Percentiles rank a stretch among this genome's conserved stretches.
Evolutionary conservation across 257 asterid species (phyloP).

Genomic region (Ilex asprella): DNA sequence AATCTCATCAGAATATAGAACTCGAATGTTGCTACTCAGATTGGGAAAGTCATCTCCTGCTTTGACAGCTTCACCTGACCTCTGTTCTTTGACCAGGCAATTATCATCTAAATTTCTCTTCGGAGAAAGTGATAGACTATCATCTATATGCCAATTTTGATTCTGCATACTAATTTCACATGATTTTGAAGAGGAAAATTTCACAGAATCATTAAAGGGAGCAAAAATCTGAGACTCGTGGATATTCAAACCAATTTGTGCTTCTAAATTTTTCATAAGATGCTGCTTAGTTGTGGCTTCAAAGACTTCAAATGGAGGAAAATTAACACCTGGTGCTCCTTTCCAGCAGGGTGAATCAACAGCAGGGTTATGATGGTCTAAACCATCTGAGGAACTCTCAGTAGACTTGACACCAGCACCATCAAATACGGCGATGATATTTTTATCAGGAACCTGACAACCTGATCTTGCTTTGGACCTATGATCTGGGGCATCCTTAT

Average conservation of each 20-base stretch:
- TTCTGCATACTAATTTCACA: constrained; percentile 23
- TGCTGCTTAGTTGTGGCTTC: constrained; percentile 33
- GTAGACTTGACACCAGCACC: constrained; percentile 26
- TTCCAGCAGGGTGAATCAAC: constrained; percentile 99
- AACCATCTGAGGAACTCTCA: constrained; percentile 45
- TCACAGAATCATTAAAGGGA: constrained; percentile 24
- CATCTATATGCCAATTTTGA: constrained; percentile 26
- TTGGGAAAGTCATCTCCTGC: constrained; percentile 18
- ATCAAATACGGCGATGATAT: constrained; percentile 22
- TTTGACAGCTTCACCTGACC: constrained; percentile 21
- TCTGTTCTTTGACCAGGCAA: constrained; percentile 25
- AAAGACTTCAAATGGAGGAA: constrained; percentile 33
- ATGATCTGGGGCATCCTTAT: constrained; percentile 7
- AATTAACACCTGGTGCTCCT: constrained; percentile 65
- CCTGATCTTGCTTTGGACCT: constrained; percentile 22
- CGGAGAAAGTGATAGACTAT: constrained; percentile 13
- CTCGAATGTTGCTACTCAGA: constrained; percentile 24
- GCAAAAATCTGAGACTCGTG: constrained; percentile 26
- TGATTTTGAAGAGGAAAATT: constrained; percentile 23
- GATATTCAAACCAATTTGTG: constrained; percentile 24
- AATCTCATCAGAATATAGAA: constrained; percentile 24
- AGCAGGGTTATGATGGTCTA: constrained; percentile 52
- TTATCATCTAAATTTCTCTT: constrained; percentile 25
- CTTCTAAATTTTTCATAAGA: constrained; percentile 28
- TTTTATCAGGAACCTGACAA: constrained; percentile 29